Evolutionary conservation across 495 filamentous ascomycete genomes (phyloP).

Genomic region (Pseudevernia furfuracea): DNA sequence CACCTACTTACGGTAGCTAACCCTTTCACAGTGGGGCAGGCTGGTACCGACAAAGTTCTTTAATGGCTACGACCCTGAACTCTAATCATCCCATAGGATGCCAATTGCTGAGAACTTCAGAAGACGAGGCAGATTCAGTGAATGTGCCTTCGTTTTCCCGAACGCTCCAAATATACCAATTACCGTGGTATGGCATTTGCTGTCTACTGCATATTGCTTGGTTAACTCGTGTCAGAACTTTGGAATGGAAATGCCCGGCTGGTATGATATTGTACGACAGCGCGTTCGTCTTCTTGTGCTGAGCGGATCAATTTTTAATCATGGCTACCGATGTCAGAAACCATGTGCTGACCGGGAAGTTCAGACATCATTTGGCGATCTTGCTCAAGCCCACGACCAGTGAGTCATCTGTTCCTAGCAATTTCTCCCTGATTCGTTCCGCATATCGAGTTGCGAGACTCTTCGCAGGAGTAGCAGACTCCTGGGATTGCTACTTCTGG

Average conservation of each 20-base stretch:
- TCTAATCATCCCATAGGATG: constrained; percentile 41
- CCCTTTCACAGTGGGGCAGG: constrained; percentile 49
- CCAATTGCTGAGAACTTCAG: constrained; percentile 85
- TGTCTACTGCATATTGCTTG: too few species aligned
- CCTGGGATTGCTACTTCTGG: not conserved
- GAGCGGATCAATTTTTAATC: not conserved
- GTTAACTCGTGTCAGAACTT: too few species aligned
- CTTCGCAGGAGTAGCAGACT: not conserved
- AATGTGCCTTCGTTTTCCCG: constrained; percentile 88
- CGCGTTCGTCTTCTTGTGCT: constrained; percentile 9
- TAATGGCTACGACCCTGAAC: not conserved
- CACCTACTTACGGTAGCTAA: constrained; percentile 9
- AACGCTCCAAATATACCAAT: constrained; percentile 89
- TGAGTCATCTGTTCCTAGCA: not conserved
- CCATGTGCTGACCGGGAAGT: not conserved
- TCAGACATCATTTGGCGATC: constrained; percentile 27
- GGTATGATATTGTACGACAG: constrained; percentile 23
- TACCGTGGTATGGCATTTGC: too few species aligned
- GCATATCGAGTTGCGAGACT: not conserved
- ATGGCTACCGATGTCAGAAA: not conserved
- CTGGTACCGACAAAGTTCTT: constrained; percentile 44
- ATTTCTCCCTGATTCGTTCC: not conserved
- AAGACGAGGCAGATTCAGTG: constrained; percentile 70
- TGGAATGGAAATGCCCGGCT: constrained; percentile 54
- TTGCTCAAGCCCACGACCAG: constrained; percentile 66